These are phyloP conservation scores for Cryptococcus floricola DNA, from an alignment of 1,284 basidiomycete species.

Conservation along the genomic window DNA sequence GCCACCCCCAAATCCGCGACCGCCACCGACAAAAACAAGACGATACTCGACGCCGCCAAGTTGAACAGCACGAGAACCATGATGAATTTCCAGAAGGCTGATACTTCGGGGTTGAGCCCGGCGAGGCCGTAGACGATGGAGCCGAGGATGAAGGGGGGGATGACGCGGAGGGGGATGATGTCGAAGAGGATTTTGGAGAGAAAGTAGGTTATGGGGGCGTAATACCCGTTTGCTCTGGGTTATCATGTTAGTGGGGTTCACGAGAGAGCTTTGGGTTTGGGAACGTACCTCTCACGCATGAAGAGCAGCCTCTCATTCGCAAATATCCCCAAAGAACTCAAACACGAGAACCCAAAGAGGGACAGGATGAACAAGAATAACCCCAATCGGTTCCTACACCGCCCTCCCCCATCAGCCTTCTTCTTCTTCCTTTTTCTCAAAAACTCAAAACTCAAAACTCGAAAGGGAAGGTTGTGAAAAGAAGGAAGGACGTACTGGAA, in stretches of 20 bases:
- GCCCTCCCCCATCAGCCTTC: too few species aligned
- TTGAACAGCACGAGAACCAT: constrained; percentile 93
- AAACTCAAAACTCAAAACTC: too few species aligned
- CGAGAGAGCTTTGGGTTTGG: too few species aligned
- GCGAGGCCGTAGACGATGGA: constrained; percentile 90
- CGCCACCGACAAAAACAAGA: constrained; percentile 83
- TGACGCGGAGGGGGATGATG: constrained; percentile 85
- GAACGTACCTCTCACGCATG: constrained; percentile 81
- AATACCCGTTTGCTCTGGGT: constrained; percentile 89
- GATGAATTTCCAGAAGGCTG: constrained; percentile 96
- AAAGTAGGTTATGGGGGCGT: constrained; percentile 93
- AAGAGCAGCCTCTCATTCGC: constrained; percentile 91
- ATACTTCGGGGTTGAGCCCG: constrained; percentile 83
- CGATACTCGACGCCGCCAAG: constrained; percentile 83
- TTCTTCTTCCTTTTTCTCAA: too few species aligned
- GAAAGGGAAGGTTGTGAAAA: too few species aligned
- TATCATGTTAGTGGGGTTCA: background rate
- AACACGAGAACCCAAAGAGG: constrained; percentile 90
- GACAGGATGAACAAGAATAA: constrained; percentile 95
- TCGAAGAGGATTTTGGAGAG: constrained; percentile 93
- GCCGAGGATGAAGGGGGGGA: constrained; percentile 90
- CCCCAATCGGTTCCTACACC: constrained; percentile 55
- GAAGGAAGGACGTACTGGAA: constrained; percentile 68
- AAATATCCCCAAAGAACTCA: constrained; percentile 87
- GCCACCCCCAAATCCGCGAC: constrained; percentile 82